Evolutionary conservation across 257 asterid genomes (phyloP), one percentile per base, ranked within the genome.

Genomic region (Solanum boliviense): DNA sequence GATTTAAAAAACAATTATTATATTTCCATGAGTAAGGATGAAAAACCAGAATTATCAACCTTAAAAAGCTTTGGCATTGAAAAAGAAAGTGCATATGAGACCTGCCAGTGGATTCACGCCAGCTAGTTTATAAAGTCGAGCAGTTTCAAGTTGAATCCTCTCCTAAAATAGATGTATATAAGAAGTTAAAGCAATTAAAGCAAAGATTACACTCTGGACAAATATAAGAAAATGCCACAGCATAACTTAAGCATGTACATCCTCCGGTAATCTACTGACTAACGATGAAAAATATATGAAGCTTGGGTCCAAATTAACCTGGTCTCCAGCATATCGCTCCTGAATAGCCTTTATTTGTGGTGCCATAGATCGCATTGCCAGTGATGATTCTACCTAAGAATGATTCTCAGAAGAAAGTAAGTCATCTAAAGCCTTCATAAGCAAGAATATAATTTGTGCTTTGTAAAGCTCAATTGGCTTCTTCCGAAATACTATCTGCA

Each of bases 331-430:
- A 94, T 95, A 96, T 56, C 95, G 95, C 90, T 96, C 98, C 94
- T 96, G 99, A 88, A 97, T 94, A 91, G 98, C 99, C 92, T 96
- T 97, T 94, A 97, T 96, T 89, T 97, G 99, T 88, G 99, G 99
- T 73, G 96, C 90, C 94, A 97, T 91, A 83, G 99, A 93, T 88
- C 95, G 95, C 99, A 96, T 96, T 88, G 99, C 95, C 99, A 97
- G 95, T 70, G 99, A 92, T 35, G 99, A 97, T 92, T 96, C 99
- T 91, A 96, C 99, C 99, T 97, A 62, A 13, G 52, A 83, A 31
- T 62, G 36, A 35, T 52, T 67, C 85, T 32, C 27, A 86, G 83
- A 29, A 10, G 34, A 81, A 9, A 81, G 85, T 81, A 81, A 81
- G 62, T 60, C 84, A 44, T 44, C 84, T 75, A n/a, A n/a, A 39